Conservation (phyloP, 2,329 filamentous ascomycete genomes). For the Colletotrichum destructivum region DNA sequence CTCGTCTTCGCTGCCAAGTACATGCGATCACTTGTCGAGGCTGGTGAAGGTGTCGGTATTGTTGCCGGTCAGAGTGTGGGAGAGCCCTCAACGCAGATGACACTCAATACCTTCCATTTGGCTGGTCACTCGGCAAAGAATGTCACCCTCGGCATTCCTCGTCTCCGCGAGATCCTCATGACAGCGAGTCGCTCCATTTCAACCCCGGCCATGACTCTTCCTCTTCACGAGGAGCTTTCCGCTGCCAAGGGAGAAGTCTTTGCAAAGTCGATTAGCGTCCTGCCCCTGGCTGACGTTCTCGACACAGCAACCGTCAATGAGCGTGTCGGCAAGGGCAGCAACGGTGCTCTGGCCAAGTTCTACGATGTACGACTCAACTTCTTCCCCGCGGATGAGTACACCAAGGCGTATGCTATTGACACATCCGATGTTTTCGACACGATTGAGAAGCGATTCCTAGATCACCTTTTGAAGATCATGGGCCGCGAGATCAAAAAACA, state of each 20-base stretch:
- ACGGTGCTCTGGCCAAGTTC: constrained; percentile 81
- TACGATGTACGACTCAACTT: constrained; percentile 88
- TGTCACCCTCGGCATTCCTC: constrained; percentile 97
- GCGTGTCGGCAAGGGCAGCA: constrained; percentile 79
- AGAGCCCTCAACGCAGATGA: constrained; percentile 99
- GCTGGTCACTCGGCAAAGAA: constrained; percentile 98
- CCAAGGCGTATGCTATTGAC: constrained; percentile 85
- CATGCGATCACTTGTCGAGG: constrained; percentile 90
- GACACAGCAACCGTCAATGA: constrained; percentile 88
- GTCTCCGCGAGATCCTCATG: constrained; percentile 98
- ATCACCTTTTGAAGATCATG: constrained; percentile 78
- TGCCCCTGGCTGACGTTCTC: constrained; percentile 87
- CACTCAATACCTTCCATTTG: constrained; percentile 99
- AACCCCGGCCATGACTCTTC: constrained; percentile 91
- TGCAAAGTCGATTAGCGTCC: constrained; percentile 90
- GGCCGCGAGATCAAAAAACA: constrained; percentile 89
- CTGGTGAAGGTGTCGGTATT: constrained; percentile 96
- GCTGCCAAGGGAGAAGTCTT: constrained; percentile 81
- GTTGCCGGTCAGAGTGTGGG: constrained; percentile 97
- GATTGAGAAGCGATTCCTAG: constrained; percentile 86
- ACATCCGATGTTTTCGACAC: constrained; percentile 83
- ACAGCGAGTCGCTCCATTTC: constrained; percentile 91
- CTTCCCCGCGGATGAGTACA: constrained; percentile 89
- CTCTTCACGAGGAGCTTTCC: constrained; percentile 80
- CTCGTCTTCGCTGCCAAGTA: constrained; percentile 93